Evolutionary conservation across 352 stramenopile species (phyloP).

Genomic region (Phytophthora boehmeriae): DNA sequence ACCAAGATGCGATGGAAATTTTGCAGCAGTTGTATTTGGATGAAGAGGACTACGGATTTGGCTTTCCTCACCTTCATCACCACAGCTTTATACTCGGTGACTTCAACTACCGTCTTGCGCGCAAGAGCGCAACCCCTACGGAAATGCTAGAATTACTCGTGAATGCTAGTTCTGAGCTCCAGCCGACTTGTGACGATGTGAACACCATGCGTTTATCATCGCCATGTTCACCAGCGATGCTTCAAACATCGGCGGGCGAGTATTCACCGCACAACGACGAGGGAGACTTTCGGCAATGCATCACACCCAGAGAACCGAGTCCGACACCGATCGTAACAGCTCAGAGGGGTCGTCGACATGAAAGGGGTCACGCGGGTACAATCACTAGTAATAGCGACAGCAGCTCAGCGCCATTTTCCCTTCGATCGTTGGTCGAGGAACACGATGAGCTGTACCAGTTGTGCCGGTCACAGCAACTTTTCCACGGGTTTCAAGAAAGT

Average conservation of each 20-base stretch:
- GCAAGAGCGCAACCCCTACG: slow-evolving; percentile 44
- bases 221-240: slow-evolving; percentile 31
- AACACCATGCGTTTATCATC: slow-evolving; percentile 27
- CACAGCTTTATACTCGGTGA: slow-evolving; percentile 91
- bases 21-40: slow-evolving; percentile 83
- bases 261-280: slow-evolving; percentile 29
- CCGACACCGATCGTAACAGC: slow-evolving; percentile 15
- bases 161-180: slow-evolving; percentile 27
- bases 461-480: slow-evolving; percentile 71
- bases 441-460: slow-evolving; percentile 79
- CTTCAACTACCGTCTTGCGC: slow-evolving; percentile 89
- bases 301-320: slow-evolving; percentile 52
- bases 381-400: slow-evolving; percentile 26
- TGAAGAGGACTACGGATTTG: slow-evolving; percentile 86
- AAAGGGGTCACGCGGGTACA: slow-evolving; percentile 15
- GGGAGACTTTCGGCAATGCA: slow-evolving; percentile 49
- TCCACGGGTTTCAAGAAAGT: slow-evolving; percentile 79
- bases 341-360: slow-evolving; percentile 8
- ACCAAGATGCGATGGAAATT: slow-evolving; percentile 84
- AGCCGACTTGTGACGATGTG: slow-evolving; percentile 17
- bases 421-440: slow-evolving; percentile 53
- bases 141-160: slow-evolving; percentile 64
- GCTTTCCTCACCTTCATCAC: slow-evolving; percentile 80
- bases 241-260: slow-evolving; percentile 35
- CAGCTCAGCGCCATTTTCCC: slow-evolving; percentile 26